Base-by-base conservation (phyloP, 305 asterid species). In the Andrographis paniculata region DNA sequence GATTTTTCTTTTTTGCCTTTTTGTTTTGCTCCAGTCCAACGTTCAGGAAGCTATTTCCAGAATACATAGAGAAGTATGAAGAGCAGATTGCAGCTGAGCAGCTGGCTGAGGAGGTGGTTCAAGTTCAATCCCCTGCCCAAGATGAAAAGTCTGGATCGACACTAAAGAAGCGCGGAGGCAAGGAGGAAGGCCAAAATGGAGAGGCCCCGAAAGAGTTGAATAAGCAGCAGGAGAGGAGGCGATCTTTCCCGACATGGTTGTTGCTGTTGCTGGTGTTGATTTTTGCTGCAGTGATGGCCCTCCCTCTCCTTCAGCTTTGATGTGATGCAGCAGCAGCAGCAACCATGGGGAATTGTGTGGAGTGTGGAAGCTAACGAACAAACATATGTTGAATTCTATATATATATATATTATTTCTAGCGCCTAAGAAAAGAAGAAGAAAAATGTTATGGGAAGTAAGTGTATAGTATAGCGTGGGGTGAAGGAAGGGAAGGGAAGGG, bases 31-130 rank as follows among this genome's bases (percentile, higher is more conserved):
- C 53, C 84, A 89, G 97, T 69, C 56, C 85, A 22, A 74, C 94
- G 14, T 91, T 91, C 49, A 73, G 86, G 78, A 87, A 83, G 71
- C 68, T 91, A 45, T 91, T 83, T 54, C 96, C 96, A 2, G 96
- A 91, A 55, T 83, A 78, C 54, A 82, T 86, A 19, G 95, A 86
- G 82, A 86, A 83, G 71, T 74, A 83, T 50, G 87, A 80, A 60
- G 74, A 83, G 52, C 85, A 77, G 67, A 64, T 69, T 63, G 74
- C 70, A 17, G 60, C 72, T 10, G 72, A 69, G 71, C 76, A 79
- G 62, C 52, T 76, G 13, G 80, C 62, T 17, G 79, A 73, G 42
- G 77, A 69, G 65, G 71, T 66, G 42, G 66, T 66, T 18, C 61
- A 69, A 18, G 61, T 28, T 18, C 61, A 69, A 18, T 60, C 24